Conservation (phyloP, 225 moss, liverwort and hornwort species). For the Climacium dendroides region DNA sequence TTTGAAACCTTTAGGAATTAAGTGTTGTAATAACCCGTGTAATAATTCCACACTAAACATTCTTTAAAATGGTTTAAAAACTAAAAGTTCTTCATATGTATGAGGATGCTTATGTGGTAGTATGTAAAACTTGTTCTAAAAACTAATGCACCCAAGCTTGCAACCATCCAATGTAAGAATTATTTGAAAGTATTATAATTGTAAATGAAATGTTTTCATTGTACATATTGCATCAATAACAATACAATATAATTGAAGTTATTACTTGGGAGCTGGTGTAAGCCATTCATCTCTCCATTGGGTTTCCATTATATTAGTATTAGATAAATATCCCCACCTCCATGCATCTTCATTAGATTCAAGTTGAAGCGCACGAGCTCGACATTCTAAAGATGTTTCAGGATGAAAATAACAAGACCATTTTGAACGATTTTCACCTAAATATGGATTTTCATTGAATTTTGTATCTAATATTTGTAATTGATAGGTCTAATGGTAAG, state of each 20-base stretch:
- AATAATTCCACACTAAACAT: background rate
- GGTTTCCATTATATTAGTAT: background rate
- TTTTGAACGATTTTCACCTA: background rate
- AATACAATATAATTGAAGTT: background rate
- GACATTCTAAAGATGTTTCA: slow-evolving; percentile 13
- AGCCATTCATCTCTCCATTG: slow-evolving; percentile 19
- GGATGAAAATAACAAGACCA: slow-evolving; percentile 28
- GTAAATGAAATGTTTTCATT: background rate
- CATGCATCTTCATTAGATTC: background rate
- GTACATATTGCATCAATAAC: too few species aligned
- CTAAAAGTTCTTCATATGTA: background rate
- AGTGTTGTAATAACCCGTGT: too few species aligned
- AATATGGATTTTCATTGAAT: background rate
- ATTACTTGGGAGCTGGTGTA: background rate
- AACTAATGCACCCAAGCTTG: fast-evolving
- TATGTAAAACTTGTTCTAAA: background rate
- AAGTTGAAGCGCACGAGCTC: background rate
- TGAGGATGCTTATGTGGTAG: background rate
- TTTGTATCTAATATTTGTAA: background rate
- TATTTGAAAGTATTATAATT: background rate
- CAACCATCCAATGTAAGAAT: background rate
- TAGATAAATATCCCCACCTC: slow-evolving; percentile 3
- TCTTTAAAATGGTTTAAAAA: background rate
- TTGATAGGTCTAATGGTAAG: too few species aligned
- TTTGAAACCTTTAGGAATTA: background rate